Evolutionary conservation across 441 rosid species (phyloP), one percentile per base, ranked within the genome.

Genomic region (Erysimum cheiri): DNA sequence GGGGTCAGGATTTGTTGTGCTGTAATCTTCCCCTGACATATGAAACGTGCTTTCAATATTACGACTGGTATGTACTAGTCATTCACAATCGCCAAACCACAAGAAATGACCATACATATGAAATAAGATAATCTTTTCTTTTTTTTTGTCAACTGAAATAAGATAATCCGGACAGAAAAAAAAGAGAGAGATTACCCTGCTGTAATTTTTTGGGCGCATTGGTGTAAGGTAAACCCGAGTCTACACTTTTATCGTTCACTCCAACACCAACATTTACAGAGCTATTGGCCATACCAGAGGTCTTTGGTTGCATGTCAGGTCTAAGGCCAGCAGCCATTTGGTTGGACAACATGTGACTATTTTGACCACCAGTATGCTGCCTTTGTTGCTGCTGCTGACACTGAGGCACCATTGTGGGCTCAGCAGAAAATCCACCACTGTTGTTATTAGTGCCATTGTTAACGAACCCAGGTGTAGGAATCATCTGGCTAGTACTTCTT

Each of bases 401-500:
- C 77, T 83, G 98, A 53, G 85, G 76, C 50, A 72, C 83, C 82
- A 87, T 70, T 0, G 85, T 72, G 61, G 95, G 80, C 60, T 91
- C 99, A 77, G 91, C 72, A 63, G 95, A 88, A 83, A 85, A 84
- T 64, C 90, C 93, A 67, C 82, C 81, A 79, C 69, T 72, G 67
- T 65, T 81, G 28, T 50, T 80, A 70, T 68, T 73, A 70, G 43
- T 69, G 70, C 19, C 19, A 70, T 44, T 85, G 63, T 60, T 85
- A 70, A 79, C 87, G 58, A 86, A 87, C 60, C 97, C 96, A 54
- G 98, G 98, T 53, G 98, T 88, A 64, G 99, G 98, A 77, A 96
- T 91, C 98, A 96, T 96, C 79, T 90, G 97, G 81, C 87, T 77
- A 65, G 84, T 54, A 80, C 80, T 83, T 81, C 94, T 87, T 40